Evolutionary conservation across 2,329 filamentous ascomycete species (phyloP), one percentile per base, ranked within the genome.

Genomic region (Colletotrichum caudatum): DNA sequence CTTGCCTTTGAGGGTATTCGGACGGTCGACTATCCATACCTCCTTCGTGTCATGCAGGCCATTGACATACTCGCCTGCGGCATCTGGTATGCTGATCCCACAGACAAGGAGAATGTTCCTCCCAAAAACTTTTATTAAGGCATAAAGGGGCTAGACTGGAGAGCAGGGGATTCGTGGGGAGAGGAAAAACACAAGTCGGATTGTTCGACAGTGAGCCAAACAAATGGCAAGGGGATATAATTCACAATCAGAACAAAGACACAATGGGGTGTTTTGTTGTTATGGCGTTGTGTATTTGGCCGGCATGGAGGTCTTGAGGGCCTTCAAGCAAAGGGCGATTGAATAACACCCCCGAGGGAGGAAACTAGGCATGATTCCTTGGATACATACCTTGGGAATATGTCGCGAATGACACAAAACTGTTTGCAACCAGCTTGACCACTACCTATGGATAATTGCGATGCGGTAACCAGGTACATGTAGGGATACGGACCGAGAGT

Each of bases 11-110:
- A 53, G 37, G 61, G 48, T 14, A 53, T 39, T 7, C 18, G 5
- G 11, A 64, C 48, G 4, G 11, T 64, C 11, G 50, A 64, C 20
- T 56, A 64, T 12, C 37, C 37, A 0, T 64, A 41, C 14, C 35
- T 64, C 37, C 51, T 64, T 14, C 12, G 37, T 11, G 37, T 50
- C 26, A 64, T 64, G 37, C 35, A 54, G 51, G 50, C 61, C 14
- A 41, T 56, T 0, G 39, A 64, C 1, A 35, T 44, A 1, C 50
- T 64, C 0, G 26, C 50, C 18, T 37, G 23, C 8, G 39, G 50
- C 26, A 35, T 46, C 9, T 64, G 61, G 61, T 44, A 29, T 18
- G 12, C 6, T 9, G 16, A 33, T 14, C 20, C 37, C 26, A 14
- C 6, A 3, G 9, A 56, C 20, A 18, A 35, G 37, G 37, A 64